These are phyloP conservation scores for Fusarium vanettenii DNA, from an alignment of 2,329 filamentous ascomycete genomes.

Conservation along the genomic window DNA sequence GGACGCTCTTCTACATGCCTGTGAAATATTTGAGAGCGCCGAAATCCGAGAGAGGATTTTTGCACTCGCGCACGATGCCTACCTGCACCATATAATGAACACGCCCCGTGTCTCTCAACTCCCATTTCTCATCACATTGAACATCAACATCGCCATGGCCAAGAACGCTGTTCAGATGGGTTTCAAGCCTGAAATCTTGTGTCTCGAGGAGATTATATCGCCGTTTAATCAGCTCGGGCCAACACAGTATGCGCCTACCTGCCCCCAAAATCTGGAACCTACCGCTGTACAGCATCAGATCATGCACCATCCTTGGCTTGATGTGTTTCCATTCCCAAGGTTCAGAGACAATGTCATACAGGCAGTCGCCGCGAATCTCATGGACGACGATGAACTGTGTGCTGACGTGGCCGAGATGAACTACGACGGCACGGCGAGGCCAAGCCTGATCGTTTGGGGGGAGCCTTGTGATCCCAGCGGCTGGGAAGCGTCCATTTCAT, in stretches of 20 bases:
- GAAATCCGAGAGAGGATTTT: constrained; percentile 2
- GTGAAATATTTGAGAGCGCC: not conserved
- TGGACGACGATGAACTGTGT: constrained; percentile 16
- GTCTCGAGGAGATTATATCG: constrained; percentile 4
- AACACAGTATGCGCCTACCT: not conserved
- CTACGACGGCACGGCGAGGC: constrained; percentile 1
- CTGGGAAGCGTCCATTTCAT: constrained; percentile 20
- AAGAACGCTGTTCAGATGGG: constrained; percentile 1
- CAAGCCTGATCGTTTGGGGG: constrained; percentile 24
- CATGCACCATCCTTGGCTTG: constrained; percentile 18
- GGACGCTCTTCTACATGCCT: not conserved
- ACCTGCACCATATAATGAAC: constrained; percentile 20
- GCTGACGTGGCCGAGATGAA: constrained; percentile 8
- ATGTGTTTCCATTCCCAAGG: constrained; percentile 14
- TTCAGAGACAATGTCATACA: constrained; percentile 15
- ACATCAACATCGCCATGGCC: constrained; percentile 16
- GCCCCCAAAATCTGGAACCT: not conserved
- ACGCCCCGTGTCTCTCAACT: constrained; percentile 5
- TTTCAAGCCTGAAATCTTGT: not conserved
- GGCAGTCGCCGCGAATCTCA: not conserved
- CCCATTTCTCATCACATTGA: constrained; percentile 12
- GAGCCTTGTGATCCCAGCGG: constrained; percentile 9
- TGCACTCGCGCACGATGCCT: constrained; percentile 3
- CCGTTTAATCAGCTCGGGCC: constrained; percentile 10
- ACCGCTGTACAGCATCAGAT: not conserved